A percentile compares a stretch with the other conserved stretches of the same genome.
phyloP scores from a whole-genome alignment of 1,284 basidiomycete species.

The Rhodotorula sp. region DNA sequence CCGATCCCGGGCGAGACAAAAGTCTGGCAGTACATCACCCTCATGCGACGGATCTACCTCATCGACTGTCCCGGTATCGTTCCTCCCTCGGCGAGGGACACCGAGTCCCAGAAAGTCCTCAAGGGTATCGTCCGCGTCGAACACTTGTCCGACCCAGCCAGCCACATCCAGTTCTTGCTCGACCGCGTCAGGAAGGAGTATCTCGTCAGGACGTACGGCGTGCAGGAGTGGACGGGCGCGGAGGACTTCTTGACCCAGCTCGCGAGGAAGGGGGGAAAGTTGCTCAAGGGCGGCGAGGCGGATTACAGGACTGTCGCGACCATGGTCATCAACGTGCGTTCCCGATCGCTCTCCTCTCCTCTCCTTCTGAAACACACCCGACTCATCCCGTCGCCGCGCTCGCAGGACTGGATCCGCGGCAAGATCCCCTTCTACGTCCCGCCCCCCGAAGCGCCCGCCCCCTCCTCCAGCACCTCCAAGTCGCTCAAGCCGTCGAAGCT shows the following conservation, averaged over 20 bases:
- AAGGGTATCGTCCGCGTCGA: slow-evolving; percentile 98
- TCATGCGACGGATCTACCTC: slow-evolving; percentile 94
- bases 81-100: slow-evolving; percentile 83
- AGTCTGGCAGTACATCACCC: slow-evolving; percentile 99
- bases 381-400: no score
- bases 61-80: slow-evolving; percentile 99
- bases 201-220: slow-evolving; percentile 83
- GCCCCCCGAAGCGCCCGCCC: slow-evolving; percentile 48
- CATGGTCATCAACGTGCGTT: slow-evolving; percentile 71
- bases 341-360: not conserved
- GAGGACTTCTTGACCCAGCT: slow-evolving; percentile 81
- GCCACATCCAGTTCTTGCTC: slow-evolving; percentile 87
- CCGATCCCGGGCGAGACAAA: slow-evolving; percentile 99
- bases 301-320: slow-evolving; percentile 90
- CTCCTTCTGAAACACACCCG: no score
- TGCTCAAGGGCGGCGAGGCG: slow-evolving; percentile 92
- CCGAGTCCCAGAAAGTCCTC: slow-evolving; percentile 87
- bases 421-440: slow-evolving; percentile 63
- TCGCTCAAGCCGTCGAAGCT: not conserved
- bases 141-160: slow-evolving; percentile 87
- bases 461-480: slow-evolving; percentile 28
- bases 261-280: slow-evolving; percentile 84
- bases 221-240: slow-evolving; percentile 62
- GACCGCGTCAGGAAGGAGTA: slow-evolving; percentile 88
- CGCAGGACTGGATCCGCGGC: slow-evolving; percentile 87